phyloP scores from a whole-genome alignment of 2,329 filamentous ascomycete species.

The Pestalotiopsis sp. region DNA sequence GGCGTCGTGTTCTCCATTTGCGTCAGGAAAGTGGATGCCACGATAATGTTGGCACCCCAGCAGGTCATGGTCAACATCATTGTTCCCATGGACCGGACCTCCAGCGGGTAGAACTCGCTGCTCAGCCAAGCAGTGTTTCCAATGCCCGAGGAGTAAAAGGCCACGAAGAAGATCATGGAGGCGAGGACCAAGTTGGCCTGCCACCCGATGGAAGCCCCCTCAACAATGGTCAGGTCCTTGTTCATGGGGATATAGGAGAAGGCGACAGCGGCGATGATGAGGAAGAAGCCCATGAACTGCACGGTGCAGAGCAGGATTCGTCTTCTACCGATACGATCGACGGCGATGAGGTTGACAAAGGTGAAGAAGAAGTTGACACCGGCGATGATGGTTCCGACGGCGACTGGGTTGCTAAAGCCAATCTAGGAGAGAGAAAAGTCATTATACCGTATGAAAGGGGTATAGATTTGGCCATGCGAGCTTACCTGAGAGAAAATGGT shows the following conservation, averaged over 20 bases:
- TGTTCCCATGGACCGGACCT: slow-evolving; percentile 5
- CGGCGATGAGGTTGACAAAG: slow-evolving; percentile 10
- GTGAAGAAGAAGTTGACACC: slow-evolving; percentile 12
- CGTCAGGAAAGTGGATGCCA: slow-evolving; percentile 8
- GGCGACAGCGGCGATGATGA: slow-evolving; percentile 6
- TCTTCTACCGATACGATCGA: not conserved
- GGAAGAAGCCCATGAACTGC: slow-evolving; percentile 9
- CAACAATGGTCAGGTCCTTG: not conserved
- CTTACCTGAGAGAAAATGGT: slow-evolving; percentile 7
- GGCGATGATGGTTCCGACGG: slow-evolving; percentile 11
- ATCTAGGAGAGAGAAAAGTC: not conserved
- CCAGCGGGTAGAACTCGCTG: slow-evolving; percentile 6
- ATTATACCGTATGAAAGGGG: not conserved
- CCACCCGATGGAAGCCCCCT: not conserved
- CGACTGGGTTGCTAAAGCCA: slow-evolving; percentile 9
- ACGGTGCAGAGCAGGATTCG: slow-evolving; percentile 10
- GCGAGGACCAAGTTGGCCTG: slow-evolving; percentile 2
- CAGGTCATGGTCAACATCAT: slow-evolving; percentile 14
- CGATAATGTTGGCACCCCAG: slow-evolving; percentile 8
- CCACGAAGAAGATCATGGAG: slow-evolving; percentile 8
- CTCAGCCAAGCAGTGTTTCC: slow-evolving; percentile 11
- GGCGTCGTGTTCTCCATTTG: slow-evolving; percentile 13
- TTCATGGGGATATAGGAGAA: slow-evolving; percentile 5
- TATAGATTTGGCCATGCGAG: not conserved
- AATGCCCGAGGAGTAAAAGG: slow-evolving; percentile 6